Evolutionary conservation across 345 rosid species (phyloP).

Genomic region (Eucalyptus pauciflora): DNA sequence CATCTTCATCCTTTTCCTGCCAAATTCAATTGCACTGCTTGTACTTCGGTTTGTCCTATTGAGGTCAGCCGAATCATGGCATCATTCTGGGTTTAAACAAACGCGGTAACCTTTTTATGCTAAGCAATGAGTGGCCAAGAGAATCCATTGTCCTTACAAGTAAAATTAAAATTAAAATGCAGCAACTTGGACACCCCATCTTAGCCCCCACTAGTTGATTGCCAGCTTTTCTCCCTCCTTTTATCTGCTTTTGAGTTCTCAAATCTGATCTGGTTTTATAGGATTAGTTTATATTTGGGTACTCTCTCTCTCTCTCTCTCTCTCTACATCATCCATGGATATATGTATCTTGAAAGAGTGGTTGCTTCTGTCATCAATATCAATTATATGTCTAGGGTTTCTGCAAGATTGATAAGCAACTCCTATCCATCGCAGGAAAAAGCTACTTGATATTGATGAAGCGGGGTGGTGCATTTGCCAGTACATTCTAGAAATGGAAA

Average conservation of each 20-base stretch:
- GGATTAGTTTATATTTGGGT: not conserved
- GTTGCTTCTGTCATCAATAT: not conserved
- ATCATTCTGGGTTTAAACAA: not conserved
- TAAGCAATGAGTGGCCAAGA: not conserved
- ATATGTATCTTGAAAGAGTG: not conserved
- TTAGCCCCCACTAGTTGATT: not conserved
- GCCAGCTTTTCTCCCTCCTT: not conserved
- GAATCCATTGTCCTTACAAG: not conserved
- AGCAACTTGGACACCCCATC: slow-evolving; percentile 8
- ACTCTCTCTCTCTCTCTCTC: not conserved
- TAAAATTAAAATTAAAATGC: not conserved
- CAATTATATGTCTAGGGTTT: not conserved
- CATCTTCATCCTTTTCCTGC: not conserved
- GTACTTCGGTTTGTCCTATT: not conserved
- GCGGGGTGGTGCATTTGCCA: not conserved
- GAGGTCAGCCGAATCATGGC: not conserved
- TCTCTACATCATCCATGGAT: not conserved
- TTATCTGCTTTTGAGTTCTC: not conserved
- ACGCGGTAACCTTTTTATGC: not conserved
- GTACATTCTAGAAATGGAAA: not conserved
- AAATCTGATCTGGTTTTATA: not conserved
- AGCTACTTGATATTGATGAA: not conserved
- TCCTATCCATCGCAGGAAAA: not conserved
- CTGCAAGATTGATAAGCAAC: not conserved
- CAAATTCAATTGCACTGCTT: not conserved